phyloP scores from a whole-genome alignment of 495 filamentous ascomycete species.

The Apodospora peruviana region DNA sequence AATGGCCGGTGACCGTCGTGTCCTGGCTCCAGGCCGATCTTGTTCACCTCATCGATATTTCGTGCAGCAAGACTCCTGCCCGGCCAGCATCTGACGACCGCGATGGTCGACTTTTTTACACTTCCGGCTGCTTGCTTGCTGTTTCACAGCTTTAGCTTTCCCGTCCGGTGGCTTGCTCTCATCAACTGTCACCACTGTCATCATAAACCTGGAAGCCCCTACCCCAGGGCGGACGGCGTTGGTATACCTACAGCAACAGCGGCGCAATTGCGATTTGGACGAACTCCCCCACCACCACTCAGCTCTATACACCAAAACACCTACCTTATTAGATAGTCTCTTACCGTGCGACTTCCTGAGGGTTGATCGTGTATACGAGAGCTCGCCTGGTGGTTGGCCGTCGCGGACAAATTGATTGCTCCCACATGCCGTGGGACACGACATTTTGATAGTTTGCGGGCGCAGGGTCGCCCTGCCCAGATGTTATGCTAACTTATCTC shows the following conservation, averaged over 20 bases:
- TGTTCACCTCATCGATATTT: not conserved
- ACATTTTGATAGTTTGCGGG: constrained; percentile 7
- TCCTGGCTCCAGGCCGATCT: not conserved
- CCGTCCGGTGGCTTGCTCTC: not conserved
- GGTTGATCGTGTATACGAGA: constrained; percentile 9
- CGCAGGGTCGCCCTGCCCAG: not conserved
- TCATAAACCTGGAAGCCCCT: not conserved
- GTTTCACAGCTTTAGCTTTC: not conserved
- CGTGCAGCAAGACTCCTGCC: not conserved
- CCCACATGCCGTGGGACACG: constrained; percentile 16
- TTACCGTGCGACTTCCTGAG: constrained; percentile 9
- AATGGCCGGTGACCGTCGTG: too few species aligned
- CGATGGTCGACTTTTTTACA: not conserved
- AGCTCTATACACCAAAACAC: too few species aligned
- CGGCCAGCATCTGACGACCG: not conserved
- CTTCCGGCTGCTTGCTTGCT: not conserved
- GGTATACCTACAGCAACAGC: not conserved
- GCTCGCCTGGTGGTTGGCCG: constrained; percentile 9
- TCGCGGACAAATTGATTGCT: constrained; percentile 15
- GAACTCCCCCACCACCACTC: too few species aligned
- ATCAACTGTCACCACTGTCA: not conserved
- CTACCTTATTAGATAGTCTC: not conserved
- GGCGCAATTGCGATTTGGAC: not conserved
- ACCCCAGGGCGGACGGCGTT: not conserved
- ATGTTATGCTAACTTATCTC: constrained; percentile 13